Conservation (phyloP, 1,284 basidiomycete genomes). For the Chalciporus sp. region DNA sequence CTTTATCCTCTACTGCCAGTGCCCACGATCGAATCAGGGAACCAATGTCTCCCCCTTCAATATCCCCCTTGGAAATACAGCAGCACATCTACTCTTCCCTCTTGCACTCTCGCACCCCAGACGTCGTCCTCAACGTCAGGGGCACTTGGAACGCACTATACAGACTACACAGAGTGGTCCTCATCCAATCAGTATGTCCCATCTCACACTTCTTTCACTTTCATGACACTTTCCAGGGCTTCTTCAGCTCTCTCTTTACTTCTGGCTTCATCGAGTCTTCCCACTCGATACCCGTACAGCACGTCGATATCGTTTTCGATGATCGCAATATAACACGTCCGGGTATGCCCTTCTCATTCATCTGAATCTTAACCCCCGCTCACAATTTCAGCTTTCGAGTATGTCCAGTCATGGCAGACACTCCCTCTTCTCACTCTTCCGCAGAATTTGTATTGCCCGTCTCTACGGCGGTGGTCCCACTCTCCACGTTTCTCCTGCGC, state of each 20-base stretch:
- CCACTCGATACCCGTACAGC: constrained; percentile 38
- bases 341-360: constrained; percentile 46
- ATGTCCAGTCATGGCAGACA: constrained; percentile 24
- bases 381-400: constrained; percentile 61
- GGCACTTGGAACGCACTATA: constrained; percentile 79
- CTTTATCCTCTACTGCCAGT: neutral
- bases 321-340: constrained; percentile 86
- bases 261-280: constrained; percentile 76
- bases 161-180: constrained; percentile 78
- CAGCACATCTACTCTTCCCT: constrained; percentile 77
- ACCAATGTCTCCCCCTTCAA: constrained; percentile 35
- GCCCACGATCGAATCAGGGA: neutral
- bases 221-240: constrained; percentile 52
- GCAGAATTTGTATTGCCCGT: constrained; percentile 78
- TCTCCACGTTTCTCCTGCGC: constrained; percentile 64
- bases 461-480: constrained; percentile 86
- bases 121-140: constrained; percentile 70
- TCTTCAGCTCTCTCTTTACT: constrained; percentile 84
- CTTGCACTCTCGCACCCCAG: constrained; percentile 70
- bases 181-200: constrained; percentile 73
- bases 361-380: constrained; percentile 10
- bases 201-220: neutral
- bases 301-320: constrained; percentile 74
- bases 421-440: constrained; percentile 2
- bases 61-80: constrained; percentile 57